Percentiles rank a stretch among this genome's conserved stretches.
Evolutionary conservation across 257 asterid species (phyloP).

Genomic region (Ilex aquifolium): DNA sequence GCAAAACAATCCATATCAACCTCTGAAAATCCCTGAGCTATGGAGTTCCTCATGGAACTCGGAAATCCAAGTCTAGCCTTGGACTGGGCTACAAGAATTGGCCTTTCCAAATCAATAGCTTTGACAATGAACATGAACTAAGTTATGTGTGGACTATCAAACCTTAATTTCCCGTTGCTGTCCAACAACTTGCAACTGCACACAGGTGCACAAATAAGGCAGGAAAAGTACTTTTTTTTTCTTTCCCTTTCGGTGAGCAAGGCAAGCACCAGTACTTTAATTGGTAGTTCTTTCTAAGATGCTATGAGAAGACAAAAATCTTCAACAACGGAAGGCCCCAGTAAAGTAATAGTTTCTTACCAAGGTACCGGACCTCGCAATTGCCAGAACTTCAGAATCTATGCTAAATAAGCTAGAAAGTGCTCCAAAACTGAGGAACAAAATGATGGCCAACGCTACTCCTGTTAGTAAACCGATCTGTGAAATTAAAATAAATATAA

Average conservation of each 20-base stretch:
- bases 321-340: not conserved
- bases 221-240: too few species aligned
- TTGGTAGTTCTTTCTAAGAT: not conserved
- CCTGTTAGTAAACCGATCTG: constrained; percentile 75
- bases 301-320: not conserved
- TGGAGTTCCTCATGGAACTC: too few species aligned
- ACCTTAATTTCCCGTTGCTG: too few species aligned
- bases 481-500: constrained; percentile 2
- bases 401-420: constrained; percentile 70
- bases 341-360: constrained; percentile 37
- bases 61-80: too few species aligned
- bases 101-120: too few species aligned
- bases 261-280: not conserved
- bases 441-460: constrained; percentile 46
- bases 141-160: too few species aligned
- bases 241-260: not conserved
- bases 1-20: too few species aligned
- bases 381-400: constrained; percentile 64
- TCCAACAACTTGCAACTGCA: too few species aligned
- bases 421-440: constrained; percentile 61
- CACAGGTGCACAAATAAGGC: too few species aligned
- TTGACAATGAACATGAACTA: too few species aligned
- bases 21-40: too few species aligned
- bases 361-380: constrained; percentile 80
- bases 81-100: too few species aligned